phyloP scores from a whole-genome alignment of 345 rosid genomes.

The Toxicodendron radicans region DNA sequence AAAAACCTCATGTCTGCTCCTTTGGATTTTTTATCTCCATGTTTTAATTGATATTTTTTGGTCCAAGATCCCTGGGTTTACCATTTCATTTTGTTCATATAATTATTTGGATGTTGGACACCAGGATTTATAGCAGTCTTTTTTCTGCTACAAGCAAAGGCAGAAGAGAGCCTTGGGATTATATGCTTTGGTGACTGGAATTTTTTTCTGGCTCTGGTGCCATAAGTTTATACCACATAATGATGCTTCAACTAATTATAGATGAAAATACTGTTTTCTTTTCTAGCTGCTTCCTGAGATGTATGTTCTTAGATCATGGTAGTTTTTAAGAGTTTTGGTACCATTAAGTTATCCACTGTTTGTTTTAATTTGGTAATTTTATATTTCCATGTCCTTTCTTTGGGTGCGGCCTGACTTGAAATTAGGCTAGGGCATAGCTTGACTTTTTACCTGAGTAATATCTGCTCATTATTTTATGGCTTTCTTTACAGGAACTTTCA shows the following conservation, averaged over 20 bases:
- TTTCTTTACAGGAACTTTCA: constrained; percentile 74
- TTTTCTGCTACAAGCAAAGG: background rate
- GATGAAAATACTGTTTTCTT: background rate
- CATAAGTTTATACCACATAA: background rate
- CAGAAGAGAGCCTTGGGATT: background rate
- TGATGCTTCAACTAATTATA: constrained; percentile 1
- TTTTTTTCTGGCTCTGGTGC: background rate
- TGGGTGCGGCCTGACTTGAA: background rate
- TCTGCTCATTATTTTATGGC: constrained; percentile 8
- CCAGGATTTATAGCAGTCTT: background rate
- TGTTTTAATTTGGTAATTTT: background rate
- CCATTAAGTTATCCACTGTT: background rate
- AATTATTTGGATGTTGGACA: background rate
- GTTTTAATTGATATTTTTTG: background rate
- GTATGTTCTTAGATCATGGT: background rate
- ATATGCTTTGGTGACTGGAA: background rate
- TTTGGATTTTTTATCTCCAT: background rate
- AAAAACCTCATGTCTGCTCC: too few relatives aligned
- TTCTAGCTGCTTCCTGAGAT: background rate
- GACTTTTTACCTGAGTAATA: background rate
- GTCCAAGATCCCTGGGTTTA: background rate
- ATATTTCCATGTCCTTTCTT: background rate
- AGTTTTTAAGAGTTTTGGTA: background rate
- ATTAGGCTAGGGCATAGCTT: background rate
- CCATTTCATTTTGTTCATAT: background rate